Evolutionary conservation across 2,329 filamentous ascomycete species (phyloP), one percentile per base, ranked within the genome.

Genomic region (Chaetomium sp.): DNA sequence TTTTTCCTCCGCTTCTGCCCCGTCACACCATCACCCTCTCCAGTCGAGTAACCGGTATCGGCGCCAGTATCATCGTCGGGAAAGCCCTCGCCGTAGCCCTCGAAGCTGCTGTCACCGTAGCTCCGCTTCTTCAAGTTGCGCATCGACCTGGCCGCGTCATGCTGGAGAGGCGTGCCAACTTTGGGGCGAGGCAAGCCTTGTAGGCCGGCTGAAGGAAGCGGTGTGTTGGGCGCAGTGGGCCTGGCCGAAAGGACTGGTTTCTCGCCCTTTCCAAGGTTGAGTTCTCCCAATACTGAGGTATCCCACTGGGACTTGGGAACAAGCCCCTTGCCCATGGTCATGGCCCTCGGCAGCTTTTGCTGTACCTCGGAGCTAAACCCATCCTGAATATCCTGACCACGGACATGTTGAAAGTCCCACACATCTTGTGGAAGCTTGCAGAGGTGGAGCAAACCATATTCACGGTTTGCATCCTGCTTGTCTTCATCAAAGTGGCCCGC

Each of bases 81-180:
- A 62, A 78, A 89, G 37, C 85, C 84, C 62, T 90, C 86, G 45
- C 82, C 80, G 65, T 91, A 91, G 43, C 88, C 87, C 64, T 87
- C 84, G 66, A 81, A 91, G 64, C 85, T 88, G 63, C 78, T 80
- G 61, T 91, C 88, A 41, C 85, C 84, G 67, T 91, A 91, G 59
- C 84, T 81, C 48, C 88, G 80, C 76, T 91, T 91, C 74, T 87
- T 89, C 59, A 81, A 78, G 54, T 77, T 75, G 48, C 88, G 79
- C 63, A 85, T 84, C 37, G 86, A 82, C 53, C 87, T 48, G 41
- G 46, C 34, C 2, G 52, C 77, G 54, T 81, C 77, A 36, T 76
- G 69, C n/a, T 68, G 70, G 27, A 69, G 57, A 42, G 72, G 71
- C 48, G 66, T 70, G 54, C 65, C 69, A 35, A 63, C 66, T 67